phyloP scores from a whole-genome alignment of 192 early-diverging fungal genomes.

The Coemansia sp. region DNA sequence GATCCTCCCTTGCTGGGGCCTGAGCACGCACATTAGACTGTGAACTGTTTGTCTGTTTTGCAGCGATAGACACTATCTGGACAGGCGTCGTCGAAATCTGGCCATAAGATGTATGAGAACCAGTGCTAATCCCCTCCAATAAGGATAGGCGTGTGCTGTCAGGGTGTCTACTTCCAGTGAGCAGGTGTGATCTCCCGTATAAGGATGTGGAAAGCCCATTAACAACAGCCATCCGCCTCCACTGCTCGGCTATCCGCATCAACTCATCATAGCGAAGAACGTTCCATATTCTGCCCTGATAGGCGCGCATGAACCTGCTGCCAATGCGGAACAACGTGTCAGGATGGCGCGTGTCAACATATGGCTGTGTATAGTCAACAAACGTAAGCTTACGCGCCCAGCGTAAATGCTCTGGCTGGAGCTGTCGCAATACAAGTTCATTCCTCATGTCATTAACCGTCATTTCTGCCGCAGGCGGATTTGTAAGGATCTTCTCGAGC shows the following conservation, averaged over 20 bases:
- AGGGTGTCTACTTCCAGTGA: conserved; percentile 12
- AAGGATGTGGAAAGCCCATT: conserved; percentile 15
- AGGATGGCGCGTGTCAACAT: conserved; percentile 51
- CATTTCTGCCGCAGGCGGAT: conserved; percentile 48
- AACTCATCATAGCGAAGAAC: conserved; percentile 56
- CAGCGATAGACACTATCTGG: background rate
- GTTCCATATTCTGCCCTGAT: conserved; percentile 43
- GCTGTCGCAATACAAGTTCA: conserved; percentile 44
- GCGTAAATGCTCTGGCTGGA: conserved; percentile 53
- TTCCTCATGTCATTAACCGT: conserved; percentile 53
- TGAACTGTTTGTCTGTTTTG: background rate
- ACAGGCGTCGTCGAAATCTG: background rate
- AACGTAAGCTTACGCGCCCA: conserved; percentile 56
- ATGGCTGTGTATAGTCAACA: conserved; percentile 55
- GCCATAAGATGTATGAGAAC: background rate
- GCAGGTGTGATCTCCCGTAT: conserved; percentile 14
- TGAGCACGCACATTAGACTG: conserved; percentile 15
- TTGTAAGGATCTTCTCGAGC: conserved; percentile 24
- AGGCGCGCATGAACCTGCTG: conserved; percentile 49
- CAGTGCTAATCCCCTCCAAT: conserved; percentile 5
- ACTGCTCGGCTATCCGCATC: conserved; percentile 54
- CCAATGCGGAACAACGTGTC: conserved; percentile 55
- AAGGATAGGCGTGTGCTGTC: background rate
- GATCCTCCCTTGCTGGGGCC: conserved; percentile 32
- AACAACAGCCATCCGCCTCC: conserved; percentile 39